Evolutionary conservation across 768 basidiomycete species (phyloP), one percentile per base, ranked within the genome.

Genomic region (Artomyces pyxidatus): DNA sequence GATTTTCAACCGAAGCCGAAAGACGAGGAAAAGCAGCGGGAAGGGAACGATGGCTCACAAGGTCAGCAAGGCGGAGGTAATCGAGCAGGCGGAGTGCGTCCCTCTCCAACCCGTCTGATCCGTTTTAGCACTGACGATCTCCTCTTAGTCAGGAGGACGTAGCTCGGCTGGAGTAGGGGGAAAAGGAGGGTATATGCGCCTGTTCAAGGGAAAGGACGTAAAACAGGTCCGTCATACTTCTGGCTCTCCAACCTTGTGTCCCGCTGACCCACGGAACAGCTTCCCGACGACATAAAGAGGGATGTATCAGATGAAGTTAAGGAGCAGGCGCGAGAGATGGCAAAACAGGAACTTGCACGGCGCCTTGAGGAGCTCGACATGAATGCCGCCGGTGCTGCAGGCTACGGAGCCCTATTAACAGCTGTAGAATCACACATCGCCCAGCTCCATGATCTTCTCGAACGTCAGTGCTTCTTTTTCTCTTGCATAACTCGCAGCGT

Each of bases 91-190:
- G 82, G 82, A 19, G 81, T 84, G 60, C 55, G 61, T 40, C 3
- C 5, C 22, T 19, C 32, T 19, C 3, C 10, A 14, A 25, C 8
- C 51, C 25, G 23, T 42, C 1, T 19, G 45, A 9, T 38, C 8
- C 9, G 11, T 10, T 48, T 12, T 28, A 17, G 0, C 5, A 10
- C 3, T 41, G 44, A 32, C 29, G 17, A 43, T 28, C 17, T 9
- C 17, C 21, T 27, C 30, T 17, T 26, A 84, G 81, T 78, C 77
- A 25, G 81, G 82, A 26, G 82, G 82, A 9, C 68, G 80, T 21
- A 78, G 80, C 56, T 83, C 81, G 4, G 82, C 81, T 7, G 82
- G 82, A 1, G 63, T 82, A 52, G 82, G 82, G 2, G 82, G 82
- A 4, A 68, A 71, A n/a, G 82, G 81, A 10, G 81, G 81, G 0